Evolutionary conservation across 441 rosid genomes (phyloP), one percentile per base, ranked within the genome.

Genomic region (Geranium incanum): DNA sequence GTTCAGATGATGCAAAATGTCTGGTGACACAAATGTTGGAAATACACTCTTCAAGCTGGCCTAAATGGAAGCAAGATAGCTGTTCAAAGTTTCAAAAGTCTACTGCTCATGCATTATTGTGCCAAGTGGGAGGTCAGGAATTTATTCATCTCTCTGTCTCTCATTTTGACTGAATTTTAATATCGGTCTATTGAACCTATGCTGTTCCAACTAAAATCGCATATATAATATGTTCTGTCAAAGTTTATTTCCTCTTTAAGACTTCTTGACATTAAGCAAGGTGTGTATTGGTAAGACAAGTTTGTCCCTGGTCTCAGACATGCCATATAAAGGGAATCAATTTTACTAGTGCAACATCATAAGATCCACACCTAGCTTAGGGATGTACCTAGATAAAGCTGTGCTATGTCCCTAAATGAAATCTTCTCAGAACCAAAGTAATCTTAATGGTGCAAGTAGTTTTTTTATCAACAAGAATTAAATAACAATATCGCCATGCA

Each of bases 41-140:
- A 88, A 86, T 93, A 79, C 85, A 83, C 70, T 81, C 87, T 69
- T 75, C 82, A 69, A 88, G 96, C 68, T 89, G 97, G 96, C 71
- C 59, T 77, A 81, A 83, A 79, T 95, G 99, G 99, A 95, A 88
- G 87, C 80, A 79, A 77, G 89, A 80, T 71, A 73, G 74, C 74
- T 71, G 83, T 86, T 86, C 97, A 55, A 93, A 91, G 86, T 95
- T 95, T 76, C 97, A 95, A 75, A 93, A 84, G 90, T 83, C 89
- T 66, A 85, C 87, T 76, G 90, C 89, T 71, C 85, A 84, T 68
- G 94, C 98, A 57, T 82, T 95, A 75, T 79, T 95, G 75, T 85
- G 89, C 73, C 99, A 93, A 84, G 97, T 95, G 23, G 76, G 97
- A 85, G 97, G 99, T 95, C 77, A 57, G 72, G 71, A 80, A 70